Conservation (phyloP, 108 stramenopile species). For the Skeletonema marinoi region DNA sequence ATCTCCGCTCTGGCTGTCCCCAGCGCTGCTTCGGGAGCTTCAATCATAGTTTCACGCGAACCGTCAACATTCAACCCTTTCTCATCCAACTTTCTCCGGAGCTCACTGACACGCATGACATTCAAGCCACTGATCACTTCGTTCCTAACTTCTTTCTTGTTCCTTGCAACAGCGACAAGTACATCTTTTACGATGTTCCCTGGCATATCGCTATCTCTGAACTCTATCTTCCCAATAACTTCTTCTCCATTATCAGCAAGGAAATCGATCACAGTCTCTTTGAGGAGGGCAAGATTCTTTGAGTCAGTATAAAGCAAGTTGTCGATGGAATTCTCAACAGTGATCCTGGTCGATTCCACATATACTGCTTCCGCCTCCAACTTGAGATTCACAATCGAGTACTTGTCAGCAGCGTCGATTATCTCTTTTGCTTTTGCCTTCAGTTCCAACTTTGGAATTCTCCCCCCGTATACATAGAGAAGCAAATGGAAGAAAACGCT, state of each 20-base stretch:
- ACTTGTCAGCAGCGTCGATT: conserved; percentile 9
- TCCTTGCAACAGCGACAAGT: no score
- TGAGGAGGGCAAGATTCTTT: neutral
- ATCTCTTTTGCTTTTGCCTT: neutral
- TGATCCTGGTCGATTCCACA: neutral
- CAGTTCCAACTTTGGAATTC: neutral
- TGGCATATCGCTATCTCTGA: no score
- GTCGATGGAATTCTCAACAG: neutral
- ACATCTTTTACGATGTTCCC: no score
- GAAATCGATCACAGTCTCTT: conserved; percentile 9
- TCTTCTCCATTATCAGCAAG: conserved; percentile 9
- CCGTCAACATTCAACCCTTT: no score
- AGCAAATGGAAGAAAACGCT: neutral
- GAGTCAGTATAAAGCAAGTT: neutral
- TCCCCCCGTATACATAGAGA: neutral
- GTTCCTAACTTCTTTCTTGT: no score
- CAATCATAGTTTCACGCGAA: neutral
- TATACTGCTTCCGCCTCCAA: neutral
- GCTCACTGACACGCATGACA: neutral
- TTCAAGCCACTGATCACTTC: neutral
- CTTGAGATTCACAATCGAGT: conserved; percentile 3
- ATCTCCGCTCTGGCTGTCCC: no score
- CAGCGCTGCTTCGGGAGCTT: no score
- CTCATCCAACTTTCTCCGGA: neutral
- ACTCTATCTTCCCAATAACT: no score